Conservation (phyloP, 306 rosid genomes). For the Cucumis hystrix region DNA sequence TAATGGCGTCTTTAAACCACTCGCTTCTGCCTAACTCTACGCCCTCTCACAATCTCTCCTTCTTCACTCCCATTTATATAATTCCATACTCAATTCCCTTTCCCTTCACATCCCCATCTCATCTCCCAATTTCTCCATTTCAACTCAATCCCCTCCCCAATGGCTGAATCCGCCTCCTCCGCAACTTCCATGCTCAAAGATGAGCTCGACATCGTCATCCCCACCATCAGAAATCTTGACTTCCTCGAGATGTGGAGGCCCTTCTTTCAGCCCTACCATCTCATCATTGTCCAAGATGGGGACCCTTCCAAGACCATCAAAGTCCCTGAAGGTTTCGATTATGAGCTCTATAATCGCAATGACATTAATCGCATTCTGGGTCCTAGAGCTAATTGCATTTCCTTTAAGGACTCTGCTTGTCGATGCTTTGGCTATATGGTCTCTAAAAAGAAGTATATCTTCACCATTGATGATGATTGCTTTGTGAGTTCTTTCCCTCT, state of each 20-base stretch:
- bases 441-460: slow-evolving; percentile 82
- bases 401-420: slow-evolving; percentile 91
- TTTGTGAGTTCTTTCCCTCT: slow-evolving; percentile 34
- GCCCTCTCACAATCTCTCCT: slow-evolving; percentile 21
- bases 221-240: slow-evolving; percentile 80
- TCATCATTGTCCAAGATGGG: slow-evolving; percentile 86
- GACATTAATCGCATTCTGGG: slow-evolving; percentile 75
- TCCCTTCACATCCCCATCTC: neutral
- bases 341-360: slow-evolving; percentile 67
- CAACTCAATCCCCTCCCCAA: neutral
- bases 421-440: slow-evolving; percentile 96
- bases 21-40: slow-evolving; percentile 22
- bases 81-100: neutral
- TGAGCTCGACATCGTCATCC: slow-evolving; percentile 84
- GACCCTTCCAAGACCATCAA: slow-evolving; percentile 65
- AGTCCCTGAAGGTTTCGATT: slow-evolving; percentile 78
- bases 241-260: slow-evolving; percentile 94
- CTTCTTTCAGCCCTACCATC: slow-evolving; percentile 56
- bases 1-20: slow-evolving; percentile 8
- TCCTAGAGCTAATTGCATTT: slow-evolving; percentile 64
- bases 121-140: neutral
- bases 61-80: slow-evolving; percentile 17
- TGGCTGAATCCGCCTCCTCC: slow-evolving; percentile 14
- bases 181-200: slow-evolving; percentile 35
- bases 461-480: slow-evolving; percentile 87